A percentile compares a stretch with the other conserved stretches of the same genome.
Evolutionary conservation across 2,329 filamentous ascomycete species (phyloP).

Genomic region (Phyllosticta paracitricarpa): DNA sequence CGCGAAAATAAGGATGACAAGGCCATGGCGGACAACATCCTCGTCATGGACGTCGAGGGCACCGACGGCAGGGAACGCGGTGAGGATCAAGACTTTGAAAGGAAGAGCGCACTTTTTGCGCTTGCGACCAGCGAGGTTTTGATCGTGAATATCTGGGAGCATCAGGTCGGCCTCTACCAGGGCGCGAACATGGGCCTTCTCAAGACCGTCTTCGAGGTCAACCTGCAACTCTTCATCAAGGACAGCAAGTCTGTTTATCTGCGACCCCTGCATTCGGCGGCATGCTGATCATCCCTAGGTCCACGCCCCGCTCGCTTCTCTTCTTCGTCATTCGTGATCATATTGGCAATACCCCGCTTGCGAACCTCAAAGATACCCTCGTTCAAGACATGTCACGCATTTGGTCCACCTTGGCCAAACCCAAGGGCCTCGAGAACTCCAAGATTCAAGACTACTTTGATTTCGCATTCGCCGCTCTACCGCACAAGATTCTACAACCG

Average conservation of each 20-base stretch:
- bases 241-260: constrained; percentile 66
- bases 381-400: constrained; percentile 85
- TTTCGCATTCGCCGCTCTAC: constrained; percentile 90
- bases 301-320: constrained; percentile 77
- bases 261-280: not conserved
- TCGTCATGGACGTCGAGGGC: constrained; percentile 98
- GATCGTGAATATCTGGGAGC: constrained; percentile 99
- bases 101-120: constrained; percentile 94
- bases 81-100: constrained; percentile 97
- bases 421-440: constrained; percentile 75
- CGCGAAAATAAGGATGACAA: constrained; percentile 37
- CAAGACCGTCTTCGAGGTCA: constrained; percentile 99
- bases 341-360: constrained; percentile 79
- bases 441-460: constrained; percentile 97
- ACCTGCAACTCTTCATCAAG: constrained; percentile 91
- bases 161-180: constrained; percentile 95
- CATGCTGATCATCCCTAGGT: constrained; percentile 39
- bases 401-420: constrained; percentile 89
- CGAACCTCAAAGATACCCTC: constrained; percentile 82
- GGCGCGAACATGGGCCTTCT: constrained; percentile 97
- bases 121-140: constrained; percentile 95
- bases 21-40: constrained; percentile 89
- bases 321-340: constrained; percentile 99
- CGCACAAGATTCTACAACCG: constrained; percentile 92
- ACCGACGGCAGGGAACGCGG: constrained; percentile 93